Evolutionary conservation across 139 green algal species (phyloP).

Genomic region (Chlamydomonas schloesseri): DNA sequence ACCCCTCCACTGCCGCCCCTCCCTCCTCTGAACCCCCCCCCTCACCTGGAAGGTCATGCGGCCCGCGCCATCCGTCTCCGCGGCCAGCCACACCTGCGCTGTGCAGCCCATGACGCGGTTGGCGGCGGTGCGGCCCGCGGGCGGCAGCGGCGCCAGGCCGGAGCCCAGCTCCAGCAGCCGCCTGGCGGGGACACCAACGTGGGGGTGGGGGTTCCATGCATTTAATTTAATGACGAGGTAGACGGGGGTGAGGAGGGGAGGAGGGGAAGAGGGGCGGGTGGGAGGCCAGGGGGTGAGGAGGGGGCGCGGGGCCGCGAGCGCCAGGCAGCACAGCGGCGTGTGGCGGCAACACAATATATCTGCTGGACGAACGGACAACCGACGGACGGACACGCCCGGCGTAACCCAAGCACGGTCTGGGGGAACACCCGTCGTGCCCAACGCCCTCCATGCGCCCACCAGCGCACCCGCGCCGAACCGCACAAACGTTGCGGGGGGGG

Average conservation of each 20-base stretch:
- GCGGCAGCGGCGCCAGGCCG: background rate
- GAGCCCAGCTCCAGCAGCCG: constrained; percentile 17
- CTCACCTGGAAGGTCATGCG: constrained; percentile 62
- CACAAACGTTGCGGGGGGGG: too few relatives aligned
- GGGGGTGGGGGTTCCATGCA: too few relatives aligned
- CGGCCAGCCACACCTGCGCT: constrained; percentile 88
- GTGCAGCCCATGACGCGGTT: constrained; percentile 97
- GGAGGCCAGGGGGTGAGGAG: background rate
- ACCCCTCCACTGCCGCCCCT: background rate
- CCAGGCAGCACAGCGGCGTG: too few relatives aligned
- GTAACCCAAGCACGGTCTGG: too few relatives aligned
- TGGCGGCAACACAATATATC: too few relatives aligned
- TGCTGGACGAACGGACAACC: too few relatives aligned
- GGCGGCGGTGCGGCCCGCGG: background rate
- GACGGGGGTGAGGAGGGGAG: background rate
- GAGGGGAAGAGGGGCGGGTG: background rate
- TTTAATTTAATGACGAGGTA: too few relatives aligned
- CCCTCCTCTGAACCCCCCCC: background rate
- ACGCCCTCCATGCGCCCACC: too few relatives aligned
- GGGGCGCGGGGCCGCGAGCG: background rate
- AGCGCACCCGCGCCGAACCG: too few relatives aligned
- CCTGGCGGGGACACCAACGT: too few relatives aligned
- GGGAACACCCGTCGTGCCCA: too few relatives aligned
- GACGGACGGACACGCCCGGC: too few relatives aligned
- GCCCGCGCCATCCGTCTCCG: constrained; percentile 59